phyloP scores from a whole-genome alignment of 2,329 filamentous ascomycete genomes.

The Malbranchea zuffiana region DNA sequence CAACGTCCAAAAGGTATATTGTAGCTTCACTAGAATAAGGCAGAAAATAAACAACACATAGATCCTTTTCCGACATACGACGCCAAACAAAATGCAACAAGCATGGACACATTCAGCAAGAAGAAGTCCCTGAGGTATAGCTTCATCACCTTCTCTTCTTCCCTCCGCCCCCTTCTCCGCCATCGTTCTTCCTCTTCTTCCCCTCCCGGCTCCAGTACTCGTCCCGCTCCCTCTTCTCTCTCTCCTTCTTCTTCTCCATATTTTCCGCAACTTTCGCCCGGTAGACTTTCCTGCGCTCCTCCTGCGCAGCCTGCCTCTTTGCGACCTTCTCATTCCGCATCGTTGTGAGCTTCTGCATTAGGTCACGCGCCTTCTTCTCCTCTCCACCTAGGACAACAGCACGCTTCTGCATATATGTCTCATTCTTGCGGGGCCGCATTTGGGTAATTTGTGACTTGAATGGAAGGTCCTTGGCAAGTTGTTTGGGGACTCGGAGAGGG shows the following conservation, averaged over 20 bases:
- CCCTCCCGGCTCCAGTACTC: conserved; percentile 91
- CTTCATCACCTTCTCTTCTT: conserved; percentile 37
- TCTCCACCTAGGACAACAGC: conserved; percentile 78
- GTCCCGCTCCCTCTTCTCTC: conserved; percentile 84
- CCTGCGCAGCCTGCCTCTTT: conserved; percentile 74
- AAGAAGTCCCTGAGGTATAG: too few relatives aligned
- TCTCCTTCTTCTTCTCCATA: conserved; percentile 70
- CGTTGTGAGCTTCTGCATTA: conserved; percentile 88
- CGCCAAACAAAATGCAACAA: too few relatives aligned
- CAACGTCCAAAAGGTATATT: too few relatives aligned
- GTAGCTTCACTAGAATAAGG: too few relatives aligned
- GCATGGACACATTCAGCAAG: too few relatives aligned
- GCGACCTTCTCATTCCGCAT: conserved; percentile 82
- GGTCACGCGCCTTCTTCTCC: conserved; percentile 75
- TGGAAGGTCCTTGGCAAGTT: conserved; percentile 64
- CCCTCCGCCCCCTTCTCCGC: conserved; percentile 40
- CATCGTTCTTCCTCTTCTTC: conserved; percentile 56
- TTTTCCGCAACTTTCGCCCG: conserved; percentile 71
- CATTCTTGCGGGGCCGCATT: conserved; percentile 66
- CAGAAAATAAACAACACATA: too few relatives aligned
- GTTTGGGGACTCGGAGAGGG: conserved; percentile 40
- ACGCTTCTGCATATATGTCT: conserved; percentile 90
- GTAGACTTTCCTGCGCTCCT: conserved; percentile 71
- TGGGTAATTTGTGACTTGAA: conserved; percentile 83
- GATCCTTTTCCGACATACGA: too few relatives aligned